Conservation (phyloP, 208 protist genomes). For the Plasmodiophora brassicae region DNA sequence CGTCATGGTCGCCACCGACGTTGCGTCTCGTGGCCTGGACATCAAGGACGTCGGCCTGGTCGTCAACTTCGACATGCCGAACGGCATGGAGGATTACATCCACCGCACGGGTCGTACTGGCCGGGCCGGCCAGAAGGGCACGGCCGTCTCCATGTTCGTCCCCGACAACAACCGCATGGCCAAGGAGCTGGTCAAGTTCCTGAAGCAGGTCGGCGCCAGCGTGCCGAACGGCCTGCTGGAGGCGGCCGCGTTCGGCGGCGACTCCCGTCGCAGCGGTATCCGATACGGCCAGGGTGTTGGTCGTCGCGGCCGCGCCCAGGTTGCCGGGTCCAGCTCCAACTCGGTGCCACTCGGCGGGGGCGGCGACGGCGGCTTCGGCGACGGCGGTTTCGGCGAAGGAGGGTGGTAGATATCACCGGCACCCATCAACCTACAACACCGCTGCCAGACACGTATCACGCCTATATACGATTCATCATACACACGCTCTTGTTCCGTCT, state of each 20-base stretch:
- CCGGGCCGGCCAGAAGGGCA: constrained; percentile 65
- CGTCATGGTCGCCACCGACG: constrained; percentile 64
- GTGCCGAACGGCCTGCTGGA: neutral
- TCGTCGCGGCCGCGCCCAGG: neutral
- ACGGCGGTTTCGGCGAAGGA: neutral
- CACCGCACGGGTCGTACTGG: constrained; percentile 88
- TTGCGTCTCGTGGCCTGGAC: constrained; percentile 61
- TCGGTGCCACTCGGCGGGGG: neutral
- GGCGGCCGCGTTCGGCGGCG: neutral
- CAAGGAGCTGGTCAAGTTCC: neutral
- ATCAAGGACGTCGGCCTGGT: constrained; percentile 67
- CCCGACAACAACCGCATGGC: constrained; percentile 21
- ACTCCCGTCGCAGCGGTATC: neutral
- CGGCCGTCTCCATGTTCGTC: constrained; percentile 59
- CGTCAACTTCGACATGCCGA: constrained; percentile 75
- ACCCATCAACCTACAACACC: no score
- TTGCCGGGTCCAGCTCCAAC: neutral
- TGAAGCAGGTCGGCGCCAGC: constrained; percentile 11
- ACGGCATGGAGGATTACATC: constrained; percentile 78
- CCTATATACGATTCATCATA: no score
- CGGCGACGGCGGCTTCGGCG: neutral
- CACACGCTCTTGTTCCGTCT: no score
- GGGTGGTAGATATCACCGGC: no score
- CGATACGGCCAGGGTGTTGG: constrained; percentile 6
- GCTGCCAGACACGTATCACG: no score